Base-by-base conservation (phyloP, 108 stramenopile species). In the Cyclotella atomus region DNA sequence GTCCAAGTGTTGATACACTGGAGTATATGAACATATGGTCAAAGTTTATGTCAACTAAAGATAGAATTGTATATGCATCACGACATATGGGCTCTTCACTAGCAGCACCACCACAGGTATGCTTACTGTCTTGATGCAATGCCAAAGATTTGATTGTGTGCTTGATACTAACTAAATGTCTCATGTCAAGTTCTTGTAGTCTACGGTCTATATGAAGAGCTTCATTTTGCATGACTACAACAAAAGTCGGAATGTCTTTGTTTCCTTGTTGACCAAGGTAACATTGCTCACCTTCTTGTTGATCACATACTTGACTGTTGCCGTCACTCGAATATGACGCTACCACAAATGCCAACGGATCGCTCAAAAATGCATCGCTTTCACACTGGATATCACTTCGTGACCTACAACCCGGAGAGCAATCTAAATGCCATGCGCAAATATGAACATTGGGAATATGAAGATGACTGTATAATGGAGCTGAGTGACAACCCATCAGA, bases 401-500 rank as follows among this genome's bases (percentile, higher is more conserved):
- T 0, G 84, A 62, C 52, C 92, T 85, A 57, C 95, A 95, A 17
- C 54, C 54, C 12, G 95, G 91, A 17, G 90, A 85, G 65, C 95
- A 95, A 76, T 93, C 95, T 55, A 93, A 77, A 44, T 82, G 65
- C 86, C 88, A 86, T 17, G 87, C 73, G 23, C 77, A 54, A 28
- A 91, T 79, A 24, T 28, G 52, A 15, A 53, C 59, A 41, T 56
- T 56, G 10, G 80, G 84, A 7, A 60, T 38, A 59, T 93, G 95
- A 41, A 95, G 63, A 64, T 92, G 87, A 57, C 92, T 93, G 23
- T 90, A 77, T n/a, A 90, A 54, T 27, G 95, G 95, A 3, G 89
- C 83, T 8, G 95, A 90, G 76, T 95, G 92, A 60, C 95, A 95
- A 0, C 89, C 89, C 77, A 91, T 89, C 59, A 91, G 64, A 64